Evolutionary conservation across 345 rosid genomes (phyloP), one percentile per base, ranked within the genome.

Genomic region (Turnera subulata): DNA sequence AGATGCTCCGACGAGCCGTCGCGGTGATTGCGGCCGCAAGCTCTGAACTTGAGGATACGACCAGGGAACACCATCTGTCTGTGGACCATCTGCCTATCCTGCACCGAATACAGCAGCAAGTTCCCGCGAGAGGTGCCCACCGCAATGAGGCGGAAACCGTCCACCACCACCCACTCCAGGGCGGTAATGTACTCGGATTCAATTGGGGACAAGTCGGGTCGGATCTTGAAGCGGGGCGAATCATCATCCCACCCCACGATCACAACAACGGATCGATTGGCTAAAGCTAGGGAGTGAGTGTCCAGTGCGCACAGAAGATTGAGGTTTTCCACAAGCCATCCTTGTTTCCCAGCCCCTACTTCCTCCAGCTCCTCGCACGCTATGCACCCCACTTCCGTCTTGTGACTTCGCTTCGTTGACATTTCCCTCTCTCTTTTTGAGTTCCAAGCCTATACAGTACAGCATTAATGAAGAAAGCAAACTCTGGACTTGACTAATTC

Each of bases 321-420:
- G 0, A 91, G 86, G 25, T 77, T 78, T 45, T 88, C 76, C 22
- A 71, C 84, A 2, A 89, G 85, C 99, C 99, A 89, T 1, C 96
- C 94, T 71, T 93, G 97, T 66, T 84, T 85, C 1, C 99, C 99
- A 2, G 99, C 96, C 25, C 97, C 96, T 33, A 93, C 71, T 15
- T 89, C 89, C 40, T 71, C 63, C 35, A 89, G 86, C 57, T 87
- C 97, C 46, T 79, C 82, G 67, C 88, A 79, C 13, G 95, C 96
- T 55, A 93, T 75, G 84, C 96, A 89, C 25, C 96, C 96, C 9
- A 89, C 80, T 60, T 89, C 94, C 62, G 88, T 83, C 72, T 78
- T 61, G 78, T 81, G 81, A 46, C 51, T 80, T 53, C 97, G 74
- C 61, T 82, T 88, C 20, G 29, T 50, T 49, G 66, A 20, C 64